Conservation (phyloP, 1,284 basidiomycete genomes). For the Apiotrichum laibachii region DNA sequence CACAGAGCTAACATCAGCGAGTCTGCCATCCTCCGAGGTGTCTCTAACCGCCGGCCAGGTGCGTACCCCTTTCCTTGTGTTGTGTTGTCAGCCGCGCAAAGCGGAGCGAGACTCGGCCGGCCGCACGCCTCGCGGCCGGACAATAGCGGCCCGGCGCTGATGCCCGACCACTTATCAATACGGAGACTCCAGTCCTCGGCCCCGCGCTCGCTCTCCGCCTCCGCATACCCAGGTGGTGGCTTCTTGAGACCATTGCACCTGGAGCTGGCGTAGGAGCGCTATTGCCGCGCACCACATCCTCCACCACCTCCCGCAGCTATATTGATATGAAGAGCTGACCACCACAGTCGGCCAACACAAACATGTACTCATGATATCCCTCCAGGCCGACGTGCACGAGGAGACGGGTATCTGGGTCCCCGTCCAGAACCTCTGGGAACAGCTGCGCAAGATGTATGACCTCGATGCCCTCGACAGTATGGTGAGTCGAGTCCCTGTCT, state of each 20-base stretch:
- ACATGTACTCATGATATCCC: constrained; percentile 38
- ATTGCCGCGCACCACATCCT: background rate
- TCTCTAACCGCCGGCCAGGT: constrained; percentile 32
- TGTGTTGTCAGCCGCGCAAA: no score
- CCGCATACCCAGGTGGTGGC: no score
- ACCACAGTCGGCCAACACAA: constrained; percentile 38
- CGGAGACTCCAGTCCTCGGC: no score
- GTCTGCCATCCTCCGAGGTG: constrained; percentile 33
- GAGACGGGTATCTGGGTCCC: constrained; percentile 52
- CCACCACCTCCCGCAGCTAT: background rate
- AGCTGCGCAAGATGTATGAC: constrained; percentile 69
- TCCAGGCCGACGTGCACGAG: constrained; percentile 35
- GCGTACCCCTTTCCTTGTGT: background rate
- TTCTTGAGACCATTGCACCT: no score
- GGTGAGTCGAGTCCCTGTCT: constrained; percentile 56
- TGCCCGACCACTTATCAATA: no score
- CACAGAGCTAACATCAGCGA: constrained; percentile 23
- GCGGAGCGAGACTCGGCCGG: background rate
- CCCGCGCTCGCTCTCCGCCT: no score
- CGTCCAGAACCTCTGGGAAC: constrained; percentile 68
- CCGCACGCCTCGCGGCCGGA: background rate
- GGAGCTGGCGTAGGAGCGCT: background rate
- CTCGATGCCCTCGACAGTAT: constrained; percentile 71
- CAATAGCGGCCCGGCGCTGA: no score
- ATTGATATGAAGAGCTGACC: background rate